Base-by-base conservation (phyloP, 805 yeast species). In the Pichia cephalocereana region DNA sequence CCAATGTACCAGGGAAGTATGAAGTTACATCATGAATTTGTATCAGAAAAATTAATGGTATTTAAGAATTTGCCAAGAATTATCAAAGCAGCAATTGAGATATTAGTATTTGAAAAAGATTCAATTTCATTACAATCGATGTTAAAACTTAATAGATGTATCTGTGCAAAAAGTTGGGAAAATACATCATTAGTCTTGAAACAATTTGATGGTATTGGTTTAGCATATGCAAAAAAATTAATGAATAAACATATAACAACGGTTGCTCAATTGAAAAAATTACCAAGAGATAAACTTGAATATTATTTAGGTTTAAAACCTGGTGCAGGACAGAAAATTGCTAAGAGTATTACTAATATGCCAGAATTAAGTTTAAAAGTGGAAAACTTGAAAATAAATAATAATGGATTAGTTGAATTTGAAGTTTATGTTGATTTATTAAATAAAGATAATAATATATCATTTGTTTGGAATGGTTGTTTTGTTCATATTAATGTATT, bases 161-260 rank as follows among this genome's bases (percentile, higher is more conserved):
- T 75, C 1, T 58, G 57, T 41, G 75, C 76, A 0, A 67, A 63
- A 49, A 67, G 78, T 15, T 77, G 83, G 83, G 81, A 76, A 51
- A 71, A 69, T 45, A 56, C 71, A 0, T 58, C 74, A 0, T 64
- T 68, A 57, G 70, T 69, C 5, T 56, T 77, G n/a, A 59, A 70
- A 44, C 83, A 78, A 47, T 46, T 78, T 11, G 71, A 71, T 28
- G 75, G 72, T 7, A 60, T 78, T 19, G 80, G 78, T 0, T 49
- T 68, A 2, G 69, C 65, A 0, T 62, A 70, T 27, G 69, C 72
- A 0, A 59, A 70, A 38, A 69, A 66, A 41, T 61, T 76, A 45
- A 60, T 62, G 0, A 64, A 60, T 19, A 66, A 66, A 9, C 62
- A 68, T n/a, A 52, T 77, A 3, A 58, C 77, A 26, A 49, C 56